These are phyloP conservation scores for Xylariales sp. DNA, from an alignment of 2,329 filamentous ascomycete species.

Conservation along the genomic window DNA sequence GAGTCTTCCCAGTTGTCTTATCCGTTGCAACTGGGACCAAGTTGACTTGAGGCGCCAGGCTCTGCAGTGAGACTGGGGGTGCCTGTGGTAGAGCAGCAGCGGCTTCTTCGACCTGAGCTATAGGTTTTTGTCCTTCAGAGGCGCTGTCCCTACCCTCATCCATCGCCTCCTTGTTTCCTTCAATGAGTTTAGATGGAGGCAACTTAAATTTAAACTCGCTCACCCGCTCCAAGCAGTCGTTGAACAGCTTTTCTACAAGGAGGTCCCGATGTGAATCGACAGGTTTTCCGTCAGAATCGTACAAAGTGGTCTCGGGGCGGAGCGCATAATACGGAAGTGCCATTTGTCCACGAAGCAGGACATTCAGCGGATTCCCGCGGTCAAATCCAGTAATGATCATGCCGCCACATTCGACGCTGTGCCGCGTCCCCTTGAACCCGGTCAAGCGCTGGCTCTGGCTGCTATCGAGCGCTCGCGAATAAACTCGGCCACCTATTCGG, in stretches of 20 bases:
- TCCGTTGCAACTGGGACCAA: conserved; percentile 62
- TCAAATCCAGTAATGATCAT: conserved; percentile 99
- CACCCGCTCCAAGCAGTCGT: conserved; percentile 88
- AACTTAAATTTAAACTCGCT: conserved; percentile 84
- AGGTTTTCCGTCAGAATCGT: conserved; percentile 74
- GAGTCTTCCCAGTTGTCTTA: conserved; percentile 66
- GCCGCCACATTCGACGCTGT: conserved; percentile 93
- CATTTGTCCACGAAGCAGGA: conserved; percentile 85
- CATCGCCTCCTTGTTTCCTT: conserved; percentile 79
- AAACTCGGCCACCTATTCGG: conserved; percentile 87
- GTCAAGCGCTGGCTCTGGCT: conserved; percentile 48
- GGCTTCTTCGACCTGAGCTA: conserved; percentile 69
- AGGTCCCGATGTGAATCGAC: conserved; percentile 77
- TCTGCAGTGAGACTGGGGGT: conserved; percentile 49
- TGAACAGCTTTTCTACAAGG: conserved; percentile 87
- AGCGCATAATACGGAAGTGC: conserved; percentile 81
- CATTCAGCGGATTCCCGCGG: conserved; percentile 87
- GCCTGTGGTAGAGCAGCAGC: conserved; percentile 55
- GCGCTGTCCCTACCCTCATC: conserved; percentile 76
- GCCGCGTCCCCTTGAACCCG: conserved; percentile 53
- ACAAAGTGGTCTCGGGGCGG: conserved; percentile 77
- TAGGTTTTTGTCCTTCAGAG: conserved; percentile 65
- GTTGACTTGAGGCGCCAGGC: conserved; percentile 47
- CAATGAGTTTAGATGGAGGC: conserved; percentile 64
- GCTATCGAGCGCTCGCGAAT: conserved; percentile 68